Percentiles rank a stretch among this genome's conserved stretches.
Conservation (phyloP, 768 basidiomycete genomes). For the Podaxis carcinomalis region DNA sequence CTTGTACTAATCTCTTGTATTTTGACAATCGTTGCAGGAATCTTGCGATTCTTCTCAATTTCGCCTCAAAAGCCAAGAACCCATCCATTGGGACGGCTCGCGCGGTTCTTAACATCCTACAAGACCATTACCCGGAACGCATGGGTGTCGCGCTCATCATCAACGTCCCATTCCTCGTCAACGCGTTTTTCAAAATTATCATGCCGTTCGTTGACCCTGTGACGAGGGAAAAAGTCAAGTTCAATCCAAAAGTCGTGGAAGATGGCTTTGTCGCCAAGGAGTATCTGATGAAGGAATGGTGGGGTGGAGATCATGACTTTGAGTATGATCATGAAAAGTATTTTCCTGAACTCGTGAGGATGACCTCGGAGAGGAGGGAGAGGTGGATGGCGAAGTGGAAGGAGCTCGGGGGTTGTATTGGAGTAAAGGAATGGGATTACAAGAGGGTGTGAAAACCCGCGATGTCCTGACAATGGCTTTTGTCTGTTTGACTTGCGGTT, state of each 20-base stretch:
- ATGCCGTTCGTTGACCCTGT: constrained; percentile 81
- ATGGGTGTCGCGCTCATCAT: constrained; percentile 71
- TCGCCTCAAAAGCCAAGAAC: constrained; percentile 65
- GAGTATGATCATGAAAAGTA: constrained; percentile 73
- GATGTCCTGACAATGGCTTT: not conserved
- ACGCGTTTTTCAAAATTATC: constrained; percentile 73
- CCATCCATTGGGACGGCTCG: constrained; percentile 38
- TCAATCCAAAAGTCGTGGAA: constrained; percentile 64
- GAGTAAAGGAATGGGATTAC: constrained; percentile 77
- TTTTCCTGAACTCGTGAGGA: constrained; percentile 60
- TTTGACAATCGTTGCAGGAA: constrained; percentile 36
- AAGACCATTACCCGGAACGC: constrained; percentile 84
- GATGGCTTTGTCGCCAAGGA: constrained; percentile 67
- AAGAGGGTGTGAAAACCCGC: constrained; percentile 30
- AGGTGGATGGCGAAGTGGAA: constrained; percentile 61
- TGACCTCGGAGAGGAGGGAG: constrained; percentile 47
- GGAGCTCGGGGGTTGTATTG: constrained; percentile 61
- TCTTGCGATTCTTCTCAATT: constrained; percentile 71
- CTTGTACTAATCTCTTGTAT: not conserved
- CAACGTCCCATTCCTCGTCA: constrained; percentile 78
- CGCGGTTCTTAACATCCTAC: constrained; percentile 59
- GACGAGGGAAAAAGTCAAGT: constrained; percentile 70
- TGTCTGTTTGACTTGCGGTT: not conserved
- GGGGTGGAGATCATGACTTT: constrained; percentile 66
- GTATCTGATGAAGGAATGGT: constrained; percentile 65